Evolutionary conservation across 306 rosid species (phyloP).

Genomic region (Macrotyloma uniflorum): DNA sequence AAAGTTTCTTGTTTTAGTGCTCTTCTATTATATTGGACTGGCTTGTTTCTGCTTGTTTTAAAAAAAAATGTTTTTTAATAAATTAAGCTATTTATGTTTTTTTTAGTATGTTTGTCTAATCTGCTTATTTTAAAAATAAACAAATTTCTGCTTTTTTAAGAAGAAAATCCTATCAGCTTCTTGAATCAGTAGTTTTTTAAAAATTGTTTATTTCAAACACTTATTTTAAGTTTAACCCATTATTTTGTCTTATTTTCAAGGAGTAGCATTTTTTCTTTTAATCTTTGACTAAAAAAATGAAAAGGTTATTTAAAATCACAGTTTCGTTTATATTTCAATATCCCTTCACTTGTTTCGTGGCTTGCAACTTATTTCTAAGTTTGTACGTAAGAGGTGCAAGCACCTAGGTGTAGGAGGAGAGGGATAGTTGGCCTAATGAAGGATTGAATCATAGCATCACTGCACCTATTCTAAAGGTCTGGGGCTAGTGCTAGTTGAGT

Average conservation of each 20-base stretch:
- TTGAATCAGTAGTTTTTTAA: too few relatives aligned
- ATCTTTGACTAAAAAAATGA: not conserved
- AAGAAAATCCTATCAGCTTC: too few relatives aligned
- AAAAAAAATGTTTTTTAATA: too few relatives aligned
- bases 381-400: not conserved
- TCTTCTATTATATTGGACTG: not conserved
- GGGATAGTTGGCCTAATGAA: not conserved
- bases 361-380: not conserved
- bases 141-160: too few relatives aligned
- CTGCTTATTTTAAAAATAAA: too few relatives aligned
- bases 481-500: not conserved
- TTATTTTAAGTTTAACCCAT: too few relatives aligned
- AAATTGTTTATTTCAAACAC: too few relatives aligned
- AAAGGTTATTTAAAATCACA: not conserved
- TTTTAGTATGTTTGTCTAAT: too few relatives aligned
- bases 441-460: not conserved
- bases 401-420: not conserved
- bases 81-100: too few relatives aligned
- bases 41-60: too few relatives aligned
- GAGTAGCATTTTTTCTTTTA: not conserved
- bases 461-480: not conserved
- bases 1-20: not conserved
- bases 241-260: not conserved
- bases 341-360: not conserved
- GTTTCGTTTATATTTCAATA: not conserved